phyloP scores from a whole-genome alignment of 2,329 filamentous ascomycete species.

The Xylariaceae sp. region DNA sequence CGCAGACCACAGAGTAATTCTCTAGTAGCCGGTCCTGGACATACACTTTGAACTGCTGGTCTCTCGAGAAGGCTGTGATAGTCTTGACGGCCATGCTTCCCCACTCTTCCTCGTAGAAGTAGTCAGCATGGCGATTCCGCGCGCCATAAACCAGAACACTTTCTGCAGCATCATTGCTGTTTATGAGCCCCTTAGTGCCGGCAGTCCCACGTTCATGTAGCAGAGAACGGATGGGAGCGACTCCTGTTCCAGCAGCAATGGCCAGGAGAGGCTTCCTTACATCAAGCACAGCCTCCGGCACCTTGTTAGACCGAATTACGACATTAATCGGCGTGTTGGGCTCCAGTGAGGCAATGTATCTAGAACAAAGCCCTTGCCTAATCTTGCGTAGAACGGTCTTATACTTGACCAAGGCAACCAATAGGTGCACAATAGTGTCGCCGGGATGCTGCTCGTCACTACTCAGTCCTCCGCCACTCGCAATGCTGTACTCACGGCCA shows the following conservation, averaged over 20 bases:
- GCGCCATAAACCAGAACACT: slow-evolving; percentile 75
- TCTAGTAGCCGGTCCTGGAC: slow-evolving; percentile 50
- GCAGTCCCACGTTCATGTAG: slow-evolving; percentile 62
- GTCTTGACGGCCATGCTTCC: slow-evolving; percentile 45
- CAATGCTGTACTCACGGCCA: slow-evolving; percentile 91
- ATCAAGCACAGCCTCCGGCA: slow-evolving; percentile 21
- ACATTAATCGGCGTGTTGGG: slow-evolving; percentile 56
- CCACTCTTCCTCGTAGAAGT: slow-evolving; percentile 80
- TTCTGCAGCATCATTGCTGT: background rate
- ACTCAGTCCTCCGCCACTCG: slow-evolving; percentile 57
- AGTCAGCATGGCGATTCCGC: slow-evolving; percentile 69
- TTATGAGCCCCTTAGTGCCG: background rate
- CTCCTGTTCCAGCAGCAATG: slow-evolving; percentile 78
- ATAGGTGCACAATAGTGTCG: slow-evolving; percentile 58
- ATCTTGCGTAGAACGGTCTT: slow-evolving; percentile 79
- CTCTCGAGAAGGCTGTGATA: slow-evolving; percentile 64
- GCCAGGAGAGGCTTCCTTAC: slow-evolving; percentile 58
- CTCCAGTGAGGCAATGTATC: slow-evolving; percentile 67
- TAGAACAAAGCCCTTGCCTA: slow-evolving; percentile 82
- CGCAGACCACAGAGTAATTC: slow-evolving; percentile 35
- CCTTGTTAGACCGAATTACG: slow-evolving; percentile 45
- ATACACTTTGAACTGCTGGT: slow-evolving; percentile 53
- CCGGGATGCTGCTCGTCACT: slow-evolving; percentile 17
- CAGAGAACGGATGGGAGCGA: slow-evolving; percentile 78
- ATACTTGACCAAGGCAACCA: slow-evolving; percentile 88